phyloP scores from a whole-genome alignment of 2,329 filamentous ascomycete species.

The Venturia pyrina region DNA sequence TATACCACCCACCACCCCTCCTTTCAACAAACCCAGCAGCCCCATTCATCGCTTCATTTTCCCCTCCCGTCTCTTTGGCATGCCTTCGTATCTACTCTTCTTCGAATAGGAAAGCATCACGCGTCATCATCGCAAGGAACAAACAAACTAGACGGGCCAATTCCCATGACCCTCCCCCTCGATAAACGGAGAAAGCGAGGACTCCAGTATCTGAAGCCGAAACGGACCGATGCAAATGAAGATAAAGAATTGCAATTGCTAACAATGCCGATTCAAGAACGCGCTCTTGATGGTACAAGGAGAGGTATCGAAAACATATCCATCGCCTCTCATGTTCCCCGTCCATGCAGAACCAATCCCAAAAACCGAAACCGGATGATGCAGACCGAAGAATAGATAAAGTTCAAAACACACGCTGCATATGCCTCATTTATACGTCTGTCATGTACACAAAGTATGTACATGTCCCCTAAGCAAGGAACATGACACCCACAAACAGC shows the following conservation, averaged over 20 bases:
- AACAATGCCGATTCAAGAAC: not conserved
- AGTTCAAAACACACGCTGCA: not conserved
- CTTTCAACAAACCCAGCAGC: too few species aligned
- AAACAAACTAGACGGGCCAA: too few species aligned
- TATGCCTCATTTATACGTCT: not conserved
- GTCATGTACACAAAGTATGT: not conserved
- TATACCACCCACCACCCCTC: too few species aligned
- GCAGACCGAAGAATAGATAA: not conserved
- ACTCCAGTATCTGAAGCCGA: too few species aligned
- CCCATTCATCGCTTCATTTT: too few species aligned
- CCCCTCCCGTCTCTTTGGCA: too few species aligned
- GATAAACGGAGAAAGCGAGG: too few species aligned
- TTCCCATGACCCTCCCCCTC: too few species aligned
- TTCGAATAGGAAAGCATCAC: too few species aligned
- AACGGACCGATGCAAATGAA: too few species aligned
- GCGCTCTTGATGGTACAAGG: not conserved
- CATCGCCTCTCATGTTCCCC: not conserved
- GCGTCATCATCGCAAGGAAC: too few species aligned
- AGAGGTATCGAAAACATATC: not conserved
- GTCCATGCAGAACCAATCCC: not conserved
- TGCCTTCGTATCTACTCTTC: too few species aligned
- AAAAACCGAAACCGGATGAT: not conserved
- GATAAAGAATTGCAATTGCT: not conserved
- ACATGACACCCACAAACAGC: slow-evolving; percentile 1
- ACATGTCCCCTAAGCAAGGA: slow-evolving; percentile 1